These are phyloP conservation scores for Rubia tinctorum DNA, from an alignment of 305 asterid species.

Conservation along the genomic window DNA sequence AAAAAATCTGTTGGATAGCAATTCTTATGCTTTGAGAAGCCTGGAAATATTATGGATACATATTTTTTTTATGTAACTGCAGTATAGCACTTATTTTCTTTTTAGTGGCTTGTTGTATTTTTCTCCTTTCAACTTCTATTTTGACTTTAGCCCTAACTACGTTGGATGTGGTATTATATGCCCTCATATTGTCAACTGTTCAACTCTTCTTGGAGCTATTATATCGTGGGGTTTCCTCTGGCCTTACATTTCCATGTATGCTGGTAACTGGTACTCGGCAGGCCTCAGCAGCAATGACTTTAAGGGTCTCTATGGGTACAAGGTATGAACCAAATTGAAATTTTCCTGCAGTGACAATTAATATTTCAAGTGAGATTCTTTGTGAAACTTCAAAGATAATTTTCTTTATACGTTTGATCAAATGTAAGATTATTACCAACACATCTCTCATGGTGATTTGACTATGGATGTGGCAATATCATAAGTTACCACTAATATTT, in stretches of 20 bases:
- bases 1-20: background rate
- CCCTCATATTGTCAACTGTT: constrained; percentile 93
- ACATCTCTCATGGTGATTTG: background rate
- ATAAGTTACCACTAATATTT: background rate
- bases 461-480: background rate
- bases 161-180: constrained; percentile 96
- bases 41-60: background rate
- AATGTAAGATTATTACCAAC: background rate
- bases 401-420: background rate
- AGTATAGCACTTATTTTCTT: background rate
- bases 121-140: constrained; percentile 64
- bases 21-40: background rate
- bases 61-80: background rate
- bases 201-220: constrained; percentile 92
- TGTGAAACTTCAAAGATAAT: background rate
- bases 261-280: constrained; percentile 95
- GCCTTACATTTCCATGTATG: constrained; percentile 73
- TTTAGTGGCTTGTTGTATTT: constrained; percentile 18
- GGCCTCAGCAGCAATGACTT: constrained; percentile 84
- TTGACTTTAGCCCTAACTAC: constrained; percentile 93
- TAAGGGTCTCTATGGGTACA: constrained; percentile 91
- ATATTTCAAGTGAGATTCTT: background rate
- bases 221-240: constrained; percentile 97
- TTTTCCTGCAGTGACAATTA: background rate
- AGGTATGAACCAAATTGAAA: constrained; percentile 43